Percentiles rank a stretch among this genome's conserved stretches.
phyloP scores from a whole-genome alignment of 106 monocot genomes.

The Dioscorea dumetorum region DNA sequence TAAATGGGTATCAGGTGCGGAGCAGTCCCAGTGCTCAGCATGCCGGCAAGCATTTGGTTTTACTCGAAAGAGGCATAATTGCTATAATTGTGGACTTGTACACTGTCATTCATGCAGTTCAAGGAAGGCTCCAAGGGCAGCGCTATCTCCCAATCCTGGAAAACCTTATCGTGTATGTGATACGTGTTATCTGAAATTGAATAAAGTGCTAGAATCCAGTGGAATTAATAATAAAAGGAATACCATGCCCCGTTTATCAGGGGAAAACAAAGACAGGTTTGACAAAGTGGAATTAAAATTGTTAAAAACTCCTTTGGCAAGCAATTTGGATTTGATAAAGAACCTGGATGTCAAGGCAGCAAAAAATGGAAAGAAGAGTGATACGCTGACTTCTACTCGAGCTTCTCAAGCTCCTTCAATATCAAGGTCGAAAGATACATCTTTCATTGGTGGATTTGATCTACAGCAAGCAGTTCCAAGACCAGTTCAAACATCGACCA shows the following conservation, averaged over 20 bases:
- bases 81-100: conserved; percentile 90
- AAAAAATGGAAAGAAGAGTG: conserved; percentile 68
- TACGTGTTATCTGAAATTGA: conserved; percentile 64
- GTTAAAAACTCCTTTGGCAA: conserved; percentile 25
- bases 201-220: conserved; percentile 37
- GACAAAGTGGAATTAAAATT: conserved; percentile 42
- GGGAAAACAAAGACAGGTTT: conserved; percentile 55
- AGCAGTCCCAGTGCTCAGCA: conserved; percentile 76
- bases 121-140: conserved; percentile 63
- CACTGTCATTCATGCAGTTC: conserved; percentile 83
- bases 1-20: conserved; percentile 89
- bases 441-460: conserved; percentile 38
- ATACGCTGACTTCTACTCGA: conserved; percentile 27
- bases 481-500: conserved; percentile 25
- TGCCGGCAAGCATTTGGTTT: conserved; percentile 90
- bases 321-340: conserved; percentile 69
- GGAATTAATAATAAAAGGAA: conserved; percentile 27
- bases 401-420: conserved; percentile 27
- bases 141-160: conserved; percentile 62
- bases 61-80: conserved; percentile 86
- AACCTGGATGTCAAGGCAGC: conserved; percentile 68
- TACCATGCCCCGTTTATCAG: conserved; percentile 38
- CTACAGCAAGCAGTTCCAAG: conserved; percentile 27
- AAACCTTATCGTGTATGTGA: conserved; percentile 93
- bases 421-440: conserved; percentile 53